Conservation (phyloP, 352 stramenopile genomes). For the Peronosclerospora sorghi region DNA sequence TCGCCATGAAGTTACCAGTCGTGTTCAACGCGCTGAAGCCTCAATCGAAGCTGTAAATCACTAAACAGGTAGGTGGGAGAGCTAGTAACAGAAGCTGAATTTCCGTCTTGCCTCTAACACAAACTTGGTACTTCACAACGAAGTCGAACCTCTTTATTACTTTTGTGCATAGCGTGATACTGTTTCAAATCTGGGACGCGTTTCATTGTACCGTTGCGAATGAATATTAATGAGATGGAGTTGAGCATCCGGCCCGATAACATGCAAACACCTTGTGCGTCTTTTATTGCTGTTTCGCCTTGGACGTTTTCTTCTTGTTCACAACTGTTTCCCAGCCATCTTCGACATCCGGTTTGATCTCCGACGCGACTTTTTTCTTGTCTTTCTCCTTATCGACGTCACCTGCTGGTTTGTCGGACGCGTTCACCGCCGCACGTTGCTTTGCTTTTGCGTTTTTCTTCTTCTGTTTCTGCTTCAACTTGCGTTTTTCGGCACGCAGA, state of each 20-base stretch:
- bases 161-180: too few relatives aligned
- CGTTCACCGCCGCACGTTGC: conserved; percentile 21
- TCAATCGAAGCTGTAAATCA: conserved; percentile 50
- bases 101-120: too few relatives aligned
- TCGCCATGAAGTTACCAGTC: conserved; percentile 91
- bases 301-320: conserved; percentile 46
- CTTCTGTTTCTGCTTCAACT: conserved; percentile 73
- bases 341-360: conserved; percentile 52
- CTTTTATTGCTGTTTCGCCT: conserved; percentile 50
- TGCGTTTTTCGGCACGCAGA: conserved; percentile 65
- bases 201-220: too few relatives aligned
- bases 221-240: not conserved
- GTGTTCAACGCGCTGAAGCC: conserved; percentile 87
- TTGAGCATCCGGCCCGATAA: too few relatives aligned
- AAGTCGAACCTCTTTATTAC: not conserved
- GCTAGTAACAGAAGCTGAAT: too few relatives aligned
- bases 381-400: conserved; percentile 38
- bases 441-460: conserved; percentile 74
- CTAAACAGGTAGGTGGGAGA: too few relatives aligned
- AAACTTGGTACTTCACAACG: not conserved
- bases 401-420: conserved; percentile 10
- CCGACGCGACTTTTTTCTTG: conserved; percentile 32
- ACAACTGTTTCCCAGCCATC: conserved; percentile 77
- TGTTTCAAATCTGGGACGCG: too few relatives aligned
- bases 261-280: conserved; percentile 1